Base-by-base conservation (phyloP, 2,329 filamentous ascomycete genomes). In the Tolypocladium tropicale region DNA sequence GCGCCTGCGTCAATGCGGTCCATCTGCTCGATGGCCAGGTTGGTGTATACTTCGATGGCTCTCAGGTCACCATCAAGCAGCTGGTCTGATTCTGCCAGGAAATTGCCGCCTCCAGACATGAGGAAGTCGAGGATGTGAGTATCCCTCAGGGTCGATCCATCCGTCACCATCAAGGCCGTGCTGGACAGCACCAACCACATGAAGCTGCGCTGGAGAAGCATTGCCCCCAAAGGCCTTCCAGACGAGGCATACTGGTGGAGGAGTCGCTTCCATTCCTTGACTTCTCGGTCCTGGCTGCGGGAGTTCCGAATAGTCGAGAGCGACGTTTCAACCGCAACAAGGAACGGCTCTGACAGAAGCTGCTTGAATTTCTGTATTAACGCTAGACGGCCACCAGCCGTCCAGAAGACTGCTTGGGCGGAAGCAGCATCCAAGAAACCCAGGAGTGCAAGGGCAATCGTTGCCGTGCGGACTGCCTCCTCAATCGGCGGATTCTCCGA, bases 291-390 rank as follows among this genome's bases (percentile, higher is more conserved):
- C 28, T 83, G 75, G 32, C 80, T 80, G 61, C 83, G 84, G 2
- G 86, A 81, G 70, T 95, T 95, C 55, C 93, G 87, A 60, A 97
- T 88, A 10, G 89, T 91, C 10, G 93, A 96, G 57, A 96, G 86
- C 10, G 91, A 89, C 0, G 90, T 90, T 72, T 97, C 94, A 39
- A 97, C 82, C 2, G 89, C 85, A 14, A 95, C 83, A 61, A 96
- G 79, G 67, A 95, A 96, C 7, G 83, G 78, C 65, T 96, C 92
- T 0, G 90, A 93, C 14, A 99, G 76, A 21, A 96, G 79, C 34
- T 79, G 77, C 54, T 85, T 85, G 36, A 96, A 73, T 52, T 84
- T 80, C 58, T 88, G 81, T 18, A 96, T 81, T 51, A 97, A 72
- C 4, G 80, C 78, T 32, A 95, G 72, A 54, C 91, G 84, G 61